phyloP scores from a whole-genome alignment of 1,139 yeast species.

The Blastobotrys arbuscula region DNA sequence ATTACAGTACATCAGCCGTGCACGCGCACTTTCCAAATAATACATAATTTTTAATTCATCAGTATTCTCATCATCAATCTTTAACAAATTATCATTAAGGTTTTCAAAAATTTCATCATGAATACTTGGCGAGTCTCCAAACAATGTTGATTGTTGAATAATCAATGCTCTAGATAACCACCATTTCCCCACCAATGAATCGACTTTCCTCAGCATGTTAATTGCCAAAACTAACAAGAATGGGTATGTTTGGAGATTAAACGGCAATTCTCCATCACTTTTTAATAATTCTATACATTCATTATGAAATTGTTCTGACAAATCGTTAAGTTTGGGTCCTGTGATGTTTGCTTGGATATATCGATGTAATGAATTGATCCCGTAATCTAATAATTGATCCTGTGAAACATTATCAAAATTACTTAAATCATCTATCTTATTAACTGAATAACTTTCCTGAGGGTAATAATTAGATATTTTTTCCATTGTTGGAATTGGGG shows the following conservation, averaged over 20 bases:
- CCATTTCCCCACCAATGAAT: slow-evolving; percentile 23
- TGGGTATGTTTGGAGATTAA: slow-evolving; percentile 30
- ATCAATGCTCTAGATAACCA: slow-evolving; percentile 35
- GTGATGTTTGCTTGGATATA: slow-evolving; percentile 77
- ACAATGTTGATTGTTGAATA: slow-evolving; percentile 33
- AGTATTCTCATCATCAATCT: slow-evolving; percentile 19
- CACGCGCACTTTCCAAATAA: slow-evolving; percentile 58
- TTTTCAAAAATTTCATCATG: slow-evolving; percentile 27
- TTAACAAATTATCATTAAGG: slow-evolving; percentile 23
- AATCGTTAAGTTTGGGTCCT: slow-evolving; percentile 60
- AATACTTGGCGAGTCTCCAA: slow-evolving; percentile 16
- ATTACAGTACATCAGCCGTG: slow-evolving; percentile 52
- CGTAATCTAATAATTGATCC: slow-evolving; percentile 11
- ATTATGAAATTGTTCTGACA: slow-evolving; percentile 19
- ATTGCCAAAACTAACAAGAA: slow-evolving; percentile 29
- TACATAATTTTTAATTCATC: slow-evolving; percentile 33
- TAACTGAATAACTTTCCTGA: neutral
- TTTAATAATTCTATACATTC: slow-evolving; percentile 18
- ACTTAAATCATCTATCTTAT: neutral
- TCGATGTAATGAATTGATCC: slow-evolving; percentile 49
- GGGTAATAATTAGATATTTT: neutral
- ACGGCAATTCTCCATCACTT: slow-evolving; percentile 34
- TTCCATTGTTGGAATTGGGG: neutral
- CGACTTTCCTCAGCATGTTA: slow-evolving; percentile 18
- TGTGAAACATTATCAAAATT: neutral